phyloP scores from a whole-genome alignment of 1,139 yeast genomes.

The Pichia sp. region DNA sequence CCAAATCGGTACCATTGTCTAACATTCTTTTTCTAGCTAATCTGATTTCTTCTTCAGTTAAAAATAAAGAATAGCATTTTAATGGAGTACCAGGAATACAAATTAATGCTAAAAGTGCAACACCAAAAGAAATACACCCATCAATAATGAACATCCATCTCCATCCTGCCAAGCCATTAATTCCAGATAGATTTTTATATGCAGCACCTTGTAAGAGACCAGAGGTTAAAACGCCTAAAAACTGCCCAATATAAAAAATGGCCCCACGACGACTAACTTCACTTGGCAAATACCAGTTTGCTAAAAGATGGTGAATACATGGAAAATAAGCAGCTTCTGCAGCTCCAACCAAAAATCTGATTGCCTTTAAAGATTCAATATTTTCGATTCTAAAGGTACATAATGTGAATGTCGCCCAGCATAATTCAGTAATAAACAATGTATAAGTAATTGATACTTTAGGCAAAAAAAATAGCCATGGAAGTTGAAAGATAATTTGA shows the following conservation, averaged over 20 bases:
- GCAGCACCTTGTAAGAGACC: conserved; percentile 37
- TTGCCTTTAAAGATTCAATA: conserved; percentile 37
- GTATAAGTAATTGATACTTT: conserved; percentile 48
- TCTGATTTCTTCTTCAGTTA: conserved; percentile 52
- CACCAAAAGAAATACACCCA: conserved; percentile 49
- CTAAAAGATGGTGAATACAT: conserved; percentile 55
- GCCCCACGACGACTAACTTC: conserved; percentile 40
- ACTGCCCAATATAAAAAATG: conserved; percentile 39
- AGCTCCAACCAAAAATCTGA: conserved; percentile 55
- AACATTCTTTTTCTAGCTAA: conserved; percentile 52
- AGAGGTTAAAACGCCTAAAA: conserved; percentile 40
- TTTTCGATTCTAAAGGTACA: conserved; percentile 42
- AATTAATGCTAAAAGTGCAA: conserved; percentile 56
- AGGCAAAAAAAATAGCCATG: conserved; percentile 33
- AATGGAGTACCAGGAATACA: conserved; percentile 64
- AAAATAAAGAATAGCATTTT: conserved; percentile 45
- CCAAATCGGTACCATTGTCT: conserved; percentile 32
- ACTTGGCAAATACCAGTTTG: conserved; percentile 46
- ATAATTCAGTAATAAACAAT: conserved; percentile 51
- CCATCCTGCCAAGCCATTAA: conserved; percentile 49
- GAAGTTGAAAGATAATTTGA: conserved; percentile 45
- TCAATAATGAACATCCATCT: conserved; percentile 67
- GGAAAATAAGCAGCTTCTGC: conserved; percentile 59
- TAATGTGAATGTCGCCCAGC: conserved; percentile 64
- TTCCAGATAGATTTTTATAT: conserved; percentile 34